Evolutionary conservation across 768 basidiomycete species (phyloP).

Genomic region (Termitomyces sp.): DNA sequence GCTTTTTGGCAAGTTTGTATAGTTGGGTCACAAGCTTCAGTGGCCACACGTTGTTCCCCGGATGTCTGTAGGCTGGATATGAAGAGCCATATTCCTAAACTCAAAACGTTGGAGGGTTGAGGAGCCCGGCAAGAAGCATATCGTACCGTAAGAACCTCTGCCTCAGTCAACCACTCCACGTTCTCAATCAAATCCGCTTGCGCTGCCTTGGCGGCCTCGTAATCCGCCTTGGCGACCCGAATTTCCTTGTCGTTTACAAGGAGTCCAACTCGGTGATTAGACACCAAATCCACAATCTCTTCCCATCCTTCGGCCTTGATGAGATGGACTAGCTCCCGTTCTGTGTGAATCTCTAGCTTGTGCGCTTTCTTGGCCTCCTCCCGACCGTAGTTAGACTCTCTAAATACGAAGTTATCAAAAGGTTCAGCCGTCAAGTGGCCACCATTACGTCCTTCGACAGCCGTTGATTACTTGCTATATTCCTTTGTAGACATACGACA

Average conservation of each 20-base stretch:
- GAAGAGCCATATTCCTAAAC: slow-evolving; percentile 40
- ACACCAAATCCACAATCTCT: slow-evolving; percentile 57
- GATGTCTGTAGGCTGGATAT: slow-evolving; percentile 49
- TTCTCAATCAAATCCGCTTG: slow-evolving; percentile 41
- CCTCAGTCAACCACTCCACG: slow-evolving; percentile 44
- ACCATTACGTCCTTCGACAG: slow-evolving; percentile 63
- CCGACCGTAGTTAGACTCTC: slow-evolving; percentile 36
- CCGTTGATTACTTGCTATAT: neutral
- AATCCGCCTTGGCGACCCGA: slow-evolving; percentile 36
- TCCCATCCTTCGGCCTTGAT: slow-evolving; percentile 40
- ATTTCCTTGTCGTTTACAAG: slow-evolving; percentile 47
- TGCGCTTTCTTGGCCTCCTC: slow-evolving; percentile 54
- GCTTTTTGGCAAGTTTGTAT: slow-evolving; percentile 39
- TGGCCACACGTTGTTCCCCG: slow-evolving; percentile 72
- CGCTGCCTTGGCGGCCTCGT: slow-evolving; percentile 47
- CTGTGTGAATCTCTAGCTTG: slow-evolving; percentile 56
- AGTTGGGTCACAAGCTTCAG: slow-evolving; percentile 75
- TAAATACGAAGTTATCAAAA: slow-evolving; percentile 42
- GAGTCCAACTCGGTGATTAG: slow-evolving; percentile 50
- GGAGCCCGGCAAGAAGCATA: neutral
- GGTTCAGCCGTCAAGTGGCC: slow-evolving; percentile 62
- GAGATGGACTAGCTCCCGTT: slow-evolving; percentile 43
- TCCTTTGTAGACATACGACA: neutral
- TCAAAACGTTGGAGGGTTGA: neutral
- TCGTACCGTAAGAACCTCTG: slow-evolving; percentile 46